phyloP scores from a whole-genome alignment of 2,329 filamentous ascomycete genomes.

The Ascochyta rabiei region DNA sequence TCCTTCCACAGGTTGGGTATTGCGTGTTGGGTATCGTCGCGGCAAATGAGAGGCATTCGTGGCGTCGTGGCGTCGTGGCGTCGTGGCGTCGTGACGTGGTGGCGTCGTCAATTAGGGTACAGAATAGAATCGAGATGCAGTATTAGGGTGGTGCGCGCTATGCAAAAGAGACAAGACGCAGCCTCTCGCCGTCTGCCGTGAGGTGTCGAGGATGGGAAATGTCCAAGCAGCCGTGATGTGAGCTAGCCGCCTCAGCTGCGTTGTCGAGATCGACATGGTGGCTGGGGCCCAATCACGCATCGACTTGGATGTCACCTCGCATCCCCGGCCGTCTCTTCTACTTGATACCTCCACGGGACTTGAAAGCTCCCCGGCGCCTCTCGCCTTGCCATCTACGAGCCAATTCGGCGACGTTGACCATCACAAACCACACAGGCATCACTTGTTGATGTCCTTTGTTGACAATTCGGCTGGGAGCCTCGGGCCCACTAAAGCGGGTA shows the following conservation, averaged over 20 bases:
- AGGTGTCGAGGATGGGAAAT: neutral
- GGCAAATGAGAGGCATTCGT: slow-evolving; percentile 31
- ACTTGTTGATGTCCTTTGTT: slow-evolving; percentile 8
- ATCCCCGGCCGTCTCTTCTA: neutral
- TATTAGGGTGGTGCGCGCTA: slow-evolving; percentile 19
- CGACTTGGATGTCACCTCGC: neutral
- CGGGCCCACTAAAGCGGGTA: slow-evolving; percentile 11
- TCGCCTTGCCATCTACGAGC: neutral
- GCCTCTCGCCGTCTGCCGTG: slow-evolving; percentile 1
- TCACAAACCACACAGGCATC: neutral
- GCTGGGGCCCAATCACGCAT: slow-evolving; percentile 12
- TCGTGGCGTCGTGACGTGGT: slow-evolving; percentile 39
- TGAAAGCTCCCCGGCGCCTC: neutral
- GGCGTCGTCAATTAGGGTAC: slow-evolving; percentile 33
- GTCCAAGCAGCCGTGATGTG: slow-evolving; percentile 1
- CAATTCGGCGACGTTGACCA: neutral
- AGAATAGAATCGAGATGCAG: neutral
- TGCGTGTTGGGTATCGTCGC: slow-evolving; percentile 34
- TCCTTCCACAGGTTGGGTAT: slow-evolving; percentile 7
- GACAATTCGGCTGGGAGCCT: neutral
- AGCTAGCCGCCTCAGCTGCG: slow-evolving; percentile 17
- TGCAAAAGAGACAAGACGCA: slow-evolving; percentile 13
- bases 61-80: slow-evolving; percentile 37
- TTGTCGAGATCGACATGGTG: slow-evolving; percentile 9
- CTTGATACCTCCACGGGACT: neutral